Evolutionary conservation across 805 yeast genomes (phyloP).

Genomic region (Lachancea lanzarotensis): DNA sequence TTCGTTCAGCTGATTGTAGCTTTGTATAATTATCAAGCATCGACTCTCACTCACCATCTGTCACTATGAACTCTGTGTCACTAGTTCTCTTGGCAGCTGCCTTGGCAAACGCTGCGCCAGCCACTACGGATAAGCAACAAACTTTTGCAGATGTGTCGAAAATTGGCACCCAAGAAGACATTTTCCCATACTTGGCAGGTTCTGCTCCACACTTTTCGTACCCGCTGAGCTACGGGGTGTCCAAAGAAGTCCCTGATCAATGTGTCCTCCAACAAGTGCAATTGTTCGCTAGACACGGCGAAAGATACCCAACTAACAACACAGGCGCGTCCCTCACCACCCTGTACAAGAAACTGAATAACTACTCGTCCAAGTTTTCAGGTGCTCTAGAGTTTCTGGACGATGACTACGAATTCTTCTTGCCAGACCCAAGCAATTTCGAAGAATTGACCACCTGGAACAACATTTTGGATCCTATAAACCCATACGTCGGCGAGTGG

Average conservation of each 20-base stretch:
- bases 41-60: background rate
- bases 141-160: constrained; percentile 1
- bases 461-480: constrained; percentile 16
- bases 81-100: constrained; percentile 3
- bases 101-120: constrained; percentile 5
- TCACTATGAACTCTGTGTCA: background rate
- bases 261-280: constrained; percentile 65
- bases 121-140: background rate
- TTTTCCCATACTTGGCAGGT: constrained; percentile 47
- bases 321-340: constrained; percentile 34
- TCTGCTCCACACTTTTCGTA: constrained; percentile 49
- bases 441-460: constrained; percentile 35
- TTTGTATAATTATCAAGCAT: no score
- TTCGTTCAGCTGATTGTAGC: no score
- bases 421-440: constrained; percentile 34
- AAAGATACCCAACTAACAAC: constrained; percentile 55
- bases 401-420: constrained; percentile 43
- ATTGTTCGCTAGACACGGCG: constrained; percentile 71
- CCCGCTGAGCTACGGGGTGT: constrained; percentile 46
- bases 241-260: constrained; percentile 39
- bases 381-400: constrained; percentile 52
- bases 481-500: constrained; percentile 44
- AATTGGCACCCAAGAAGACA: constrained; percentile 22
- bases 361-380: constrained; percentile 31
- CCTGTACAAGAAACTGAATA: constrained; percentile 16